Conservation (phyloP, 2,329 filamentous ascomycete species). For the Magnaporthiopsis rhizophila region DNA sequence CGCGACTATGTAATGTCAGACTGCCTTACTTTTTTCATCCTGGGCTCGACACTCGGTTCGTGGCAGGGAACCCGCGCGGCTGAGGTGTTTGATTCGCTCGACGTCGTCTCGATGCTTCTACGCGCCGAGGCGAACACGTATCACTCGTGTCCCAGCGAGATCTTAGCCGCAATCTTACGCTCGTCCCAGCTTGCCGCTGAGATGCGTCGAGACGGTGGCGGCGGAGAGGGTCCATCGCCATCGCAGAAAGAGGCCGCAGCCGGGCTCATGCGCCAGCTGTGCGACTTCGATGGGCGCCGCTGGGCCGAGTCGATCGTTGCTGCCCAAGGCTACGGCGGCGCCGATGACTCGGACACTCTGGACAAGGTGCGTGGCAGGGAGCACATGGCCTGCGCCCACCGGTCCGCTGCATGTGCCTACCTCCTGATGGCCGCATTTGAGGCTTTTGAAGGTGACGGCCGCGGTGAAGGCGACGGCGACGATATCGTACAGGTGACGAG, state of each 20-base stretch:
- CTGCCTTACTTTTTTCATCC: conserved; percentile 40
- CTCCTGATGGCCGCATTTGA: conserved; percentile 27
- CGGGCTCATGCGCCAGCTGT: neutral
- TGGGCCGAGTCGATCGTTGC: conserved; percentile 5
- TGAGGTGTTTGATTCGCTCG: conserved; percentile 27
- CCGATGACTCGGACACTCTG: conserved; percentile 17
- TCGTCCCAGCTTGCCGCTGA: conserved; percentile 31
- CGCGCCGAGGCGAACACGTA: conserved; percentile 37
- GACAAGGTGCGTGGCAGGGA: conserved; percentile 71
- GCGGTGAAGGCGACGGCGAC: too few relatives aligned
- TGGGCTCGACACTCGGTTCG: conserved; percentile 32
- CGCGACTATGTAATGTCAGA: conserved; percentile 39
- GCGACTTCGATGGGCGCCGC: conserved; percentile 1
- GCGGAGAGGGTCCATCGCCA: neutral
- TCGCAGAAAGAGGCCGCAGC: neutral
- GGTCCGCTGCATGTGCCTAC: conserved; percentile 31
- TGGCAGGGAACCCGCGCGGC: conserved; percentile 17
- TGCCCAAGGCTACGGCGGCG: conserved; percentile 19
- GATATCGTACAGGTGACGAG: conserved; percentile 10
- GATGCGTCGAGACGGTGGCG: neutral
- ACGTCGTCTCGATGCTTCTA: conserved; percentile 29
- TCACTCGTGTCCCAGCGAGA: conserved; percentile 35
- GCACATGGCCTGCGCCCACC: conserved; percentile 64
- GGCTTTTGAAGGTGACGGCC: conserved; percentile 6
- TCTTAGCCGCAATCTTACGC: conserved; percentile 34